Evolutionary conservation across 2,329 filamentous ascomycete genomes (phyloP), one percentile per base, ranked within the genome.

Genomic region (Talaromyces marneffei): DNA sequence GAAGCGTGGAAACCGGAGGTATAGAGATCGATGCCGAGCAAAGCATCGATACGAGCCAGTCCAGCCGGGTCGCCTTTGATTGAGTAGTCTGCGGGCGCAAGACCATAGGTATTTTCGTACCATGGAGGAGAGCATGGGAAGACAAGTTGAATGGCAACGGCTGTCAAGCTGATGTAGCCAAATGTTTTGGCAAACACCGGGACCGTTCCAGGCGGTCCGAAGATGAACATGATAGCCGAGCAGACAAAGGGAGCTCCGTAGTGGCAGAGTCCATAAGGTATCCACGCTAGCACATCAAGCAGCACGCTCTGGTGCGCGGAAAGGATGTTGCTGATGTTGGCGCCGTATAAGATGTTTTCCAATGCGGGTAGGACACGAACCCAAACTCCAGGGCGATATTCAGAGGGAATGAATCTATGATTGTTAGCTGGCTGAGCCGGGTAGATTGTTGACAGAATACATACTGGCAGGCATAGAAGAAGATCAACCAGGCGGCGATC

Each of bases 81-180:
- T 52, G 89, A 90, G 77, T 97, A 97, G 69, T 94, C 91, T 54
- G 93, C 93, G 2, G 93, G 92, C 31, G 91, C 91, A 57, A 97
- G 80, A 16, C 93, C 93, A 74, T 96, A 91, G 70, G 90, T 83
- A 75, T 94, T 95, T 81, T 97, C 93, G 72, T 97, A 97, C 93
- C 93, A 97, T 1, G 93, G 93, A 27, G 93, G 91, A 25, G 92
- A 94, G 80, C 93, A 97, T 1, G 93, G 93, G 77, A 97, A 95
- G 64, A 92, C 76, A 59, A 97, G 82, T 78, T 97, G 92, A 66
- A 96, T 92, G 33, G 87, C 85, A 61, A 97, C 93, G 58, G 92
- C 93, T 12, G 87, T 80, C 65, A 96, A 85, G 77, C 92, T 94
- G 85, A 97, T 89, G 82, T 93, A 97, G 62, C 93, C 93, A 69